Conservation (phyloP, 257 asterid genomes). For the Gynochthodes officinalis region DNA sequence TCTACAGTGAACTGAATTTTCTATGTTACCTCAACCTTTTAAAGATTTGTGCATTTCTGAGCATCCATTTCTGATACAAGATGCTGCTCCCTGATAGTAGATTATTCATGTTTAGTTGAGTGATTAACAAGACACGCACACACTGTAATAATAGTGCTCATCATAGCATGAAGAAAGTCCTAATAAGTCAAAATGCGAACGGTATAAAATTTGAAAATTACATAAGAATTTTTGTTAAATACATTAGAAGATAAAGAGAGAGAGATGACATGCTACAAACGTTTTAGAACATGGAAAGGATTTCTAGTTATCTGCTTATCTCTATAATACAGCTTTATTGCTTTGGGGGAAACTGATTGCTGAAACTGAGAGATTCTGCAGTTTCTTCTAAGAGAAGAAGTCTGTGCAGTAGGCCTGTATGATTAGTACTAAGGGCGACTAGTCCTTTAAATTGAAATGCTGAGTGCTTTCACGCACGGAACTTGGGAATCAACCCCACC, state of each 20-base stretch:
- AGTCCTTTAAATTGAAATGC: not conserved
- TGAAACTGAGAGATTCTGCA: not conserved
- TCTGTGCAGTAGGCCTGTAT: not conserved
- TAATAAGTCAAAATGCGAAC: not conserved
- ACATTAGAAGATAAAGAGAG: not conserved
- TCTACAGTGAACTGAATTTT: not conserved
- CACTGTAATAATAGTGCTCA: not conserved
- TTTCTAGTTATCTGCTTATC: not conserved
- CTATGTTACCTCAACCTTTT: not conserved
- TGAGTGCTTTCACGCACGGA: not conserved
- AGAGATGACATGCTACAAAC: not conserved
- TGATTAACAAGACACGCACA: not conserved
- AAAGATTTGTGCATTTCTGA: constrained; percentile 3
- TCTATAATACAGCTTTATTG: not conserved
- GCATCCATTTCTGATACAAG: not conserved
- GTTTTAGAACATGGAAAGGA: not conserved
- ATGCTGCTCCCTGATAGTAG: not conserved
- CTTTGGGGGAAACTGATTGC: not conserved
- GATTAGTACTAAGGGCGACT: not conserved
- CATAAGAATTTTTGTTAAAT: not conserved
- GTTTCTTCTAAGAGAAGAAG: not conserved
- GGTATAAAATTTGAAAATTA: not conserved
- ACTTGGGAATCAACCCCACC: not conserved
- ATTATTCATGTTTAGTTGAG: constrained; percentile 5
- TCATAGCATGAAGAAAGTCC: not conserved